These are phyloP conservation scores for Exserohilum turcica DNA, from an alignment of 2,329 filamentous ascomycete genomes.

Conservation along the genomic window DNA sequence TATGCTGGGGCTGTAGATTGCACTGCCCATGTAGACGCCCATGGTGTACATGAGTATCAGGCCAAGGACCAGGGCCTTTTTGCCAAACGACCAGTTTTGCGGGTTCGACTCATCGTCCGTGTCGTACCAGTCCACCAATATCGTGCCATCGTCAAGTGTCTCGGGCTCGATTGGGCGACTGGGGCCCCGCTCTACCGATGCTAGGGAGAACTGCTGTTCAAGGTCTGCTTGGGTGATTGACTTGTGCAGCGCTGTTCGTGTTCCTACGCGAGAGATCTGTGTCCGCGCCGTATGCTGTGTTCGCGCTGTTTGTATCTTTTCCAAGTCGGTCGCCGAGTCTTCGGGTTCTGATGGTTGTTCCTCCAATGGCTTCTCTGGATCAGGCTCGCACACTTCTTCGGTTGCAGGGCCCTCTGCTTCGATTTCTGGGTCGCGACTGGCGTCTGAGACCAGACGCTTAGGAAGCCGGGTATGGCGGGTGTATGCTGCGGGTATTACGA, in stretches of 20 bases:
- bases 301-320: constrained; percentile 41
- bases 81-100: constrained; percentile 47
- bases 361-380: constrained; percentile 33
- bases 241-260: constrained; percentile 43
- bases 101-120: constrained; percentile 49
- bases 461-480: constrained; percentile 23
- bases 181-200: constrained; percentile 43
- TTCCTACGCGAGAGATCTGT: constrained; percentile 45
- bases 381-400: constrained; percentile 32
- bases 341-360: constrained; percentile 21
- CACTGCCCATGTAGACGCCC: constrained; percentile 60
- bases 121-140: constrained; percentile 53
- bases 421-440: constrained; percentile 5
- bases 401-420: constrained; percentile 27
- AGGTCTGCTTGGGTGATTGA: constrained; percentile 49
- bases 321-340: constrained; percentile 33
- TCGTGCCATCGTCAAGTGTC: constrained; percentile 44
- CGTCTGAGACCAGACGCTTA: constrained; percentile 18
- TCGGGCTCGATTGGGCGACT: constrained; percentile 45
- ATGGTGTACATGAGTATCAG: constrained; percentile 65
- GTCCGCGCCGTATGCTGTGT: constrained; percentile 34
- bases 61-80: constrained; percentile 44
- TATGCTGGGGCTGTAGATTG: constrained; percentile 56
- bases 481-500: constrained; percentile 56
- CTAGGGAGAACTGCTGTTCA: constrained; percentile 46